Evolutionary conservation across 306 rosid genomes (phyloP), one percentile per base, ranked within the genome.

Genomic region (Biancaea sappan): DNA sequence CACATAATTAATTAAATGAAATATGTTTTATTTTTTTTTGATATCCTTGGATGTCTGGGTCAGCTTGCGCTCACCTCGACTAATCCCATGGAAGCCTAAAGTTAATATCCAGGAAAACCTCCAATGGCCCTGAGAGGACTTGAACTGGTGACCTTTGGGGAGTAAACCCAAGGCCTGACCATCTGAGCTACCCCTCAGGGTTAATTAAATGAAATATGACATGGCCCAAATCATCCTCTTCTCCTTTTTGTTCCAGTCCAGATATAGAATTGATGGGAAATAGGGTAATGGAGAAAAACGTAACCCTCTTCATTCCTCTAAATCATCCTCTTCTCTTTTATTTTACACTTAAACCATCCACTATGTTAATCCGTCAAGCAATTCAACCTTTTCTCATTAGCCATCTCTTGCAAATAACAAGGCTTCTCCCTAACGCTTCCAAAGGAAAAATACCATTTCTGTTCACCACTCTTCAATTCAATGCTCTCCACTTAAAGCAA

Each of bases 191-290:
- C n/a, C n/a, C n/a, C n/a, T n/a, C n/a, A n/a, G n/a, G n/a, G n/a
- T 56, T 35, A 51, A 71, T 54, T 10, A 54, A 13, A 64, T 16
- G 53, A 53, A 53, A 22, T 53, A 22, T 25, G 32, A 78, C 29
- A 21, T 63, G 24, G 43, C 43, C 43, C 43, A 7, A 48, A 48
- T n/a, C n/a, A n/a, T n/a, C n/a, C n/a, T n/a, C n/a, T n/a, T n/a
- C n/a, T n/a, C n/a, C n/a, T n/a, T n/a, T n/a, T n/a, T n/a, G n/a
- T n/a, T 16, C 2, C 31, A 32, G 40, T 16, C 57, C 2, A 13
- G 28, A 28, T 16, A 8, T 29, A 29, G 21, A 4, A 29, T 25
- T 16, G 70, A 65, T n/a, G 4, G 0, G 41, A 22, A 60, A 74
- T 48, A 41, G 21, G 15, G 35, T 35, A 48, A 7, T 28, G 10